Conservation (phyloP, 2,329 filamentous ascomycete species). For the Stemphylium vesicarium region DNA sequence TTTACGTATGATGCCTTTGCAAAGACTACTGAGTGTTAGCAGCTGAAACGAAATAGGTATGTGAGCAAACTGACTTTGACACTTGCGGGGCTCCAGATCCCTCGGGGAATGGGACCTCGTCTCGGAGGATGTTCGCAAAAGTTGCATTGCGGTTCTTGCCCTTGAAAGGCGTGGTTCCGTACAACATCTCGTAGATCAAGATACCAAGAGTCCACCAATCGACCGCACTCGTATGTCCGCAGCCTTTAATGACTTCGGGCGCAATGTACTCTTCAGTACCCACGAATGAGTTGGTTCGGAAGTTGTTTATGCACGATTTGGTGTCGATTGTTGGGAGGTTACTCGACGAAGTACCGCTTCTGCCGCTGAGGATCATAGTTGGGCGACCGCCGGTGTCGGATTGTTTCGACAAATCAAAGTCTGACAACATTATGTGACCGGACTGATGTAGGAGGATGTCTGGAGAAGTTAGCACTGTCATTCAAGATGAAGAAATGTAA, state of each 20-base stretch:
- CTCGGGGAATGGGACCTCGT: constrained; percentile 96
- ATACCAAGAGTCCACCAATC: constrained; percentile 99
- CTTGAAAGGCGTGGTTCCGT: constrained; percentile 98
- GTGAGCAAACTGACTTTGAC: constrained; percentile 75
- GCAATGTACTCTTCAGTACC: constrained; percentile 99
- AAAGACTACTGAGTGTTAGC: constrained; percentile 68
- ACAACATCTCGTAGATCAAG: constrained; percentile 98
- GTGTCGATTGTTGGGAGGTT: constrained; percentile 97
- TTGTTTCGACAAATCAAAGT: constrained; percentile 98
- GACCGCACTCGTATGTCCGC: constrained; percentile 95
- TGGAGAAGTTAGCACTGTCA: constrained; percentile 55
- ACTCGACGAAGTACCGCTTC: constrained; percentile 81
- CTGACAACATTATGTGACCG: constrained; percentile 99
- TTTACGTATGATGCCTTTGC: constrained; percentile 95
- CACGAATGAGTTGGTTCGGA: constrained; percentile 97
- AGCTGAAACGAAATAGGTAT: neutral
- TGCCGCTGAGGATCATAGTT: constrained; percentile 87
- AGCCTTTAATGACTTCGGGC: constrained; percentile 97
- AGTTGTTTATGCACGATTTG: constrained; percentile 97
- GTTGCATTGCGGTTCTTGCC: constrained; percentile 98
- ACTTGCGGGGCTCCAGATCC: constrained; percentile 82
- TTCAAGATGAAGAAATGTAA: constrained; percentile 24
- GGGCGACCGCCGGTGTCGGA: constrained; percentile 94
- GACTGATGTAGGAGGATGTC: constrained; percentile 98
- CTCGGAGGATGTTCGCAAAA: constrained; percentile 94